Evolutionary conservation across 2,329 filamentous ascomycete genomes (phyloP), one percentile per base, ranked within the genome.

Genomic region (Ceratocystis variospora): DNA sequence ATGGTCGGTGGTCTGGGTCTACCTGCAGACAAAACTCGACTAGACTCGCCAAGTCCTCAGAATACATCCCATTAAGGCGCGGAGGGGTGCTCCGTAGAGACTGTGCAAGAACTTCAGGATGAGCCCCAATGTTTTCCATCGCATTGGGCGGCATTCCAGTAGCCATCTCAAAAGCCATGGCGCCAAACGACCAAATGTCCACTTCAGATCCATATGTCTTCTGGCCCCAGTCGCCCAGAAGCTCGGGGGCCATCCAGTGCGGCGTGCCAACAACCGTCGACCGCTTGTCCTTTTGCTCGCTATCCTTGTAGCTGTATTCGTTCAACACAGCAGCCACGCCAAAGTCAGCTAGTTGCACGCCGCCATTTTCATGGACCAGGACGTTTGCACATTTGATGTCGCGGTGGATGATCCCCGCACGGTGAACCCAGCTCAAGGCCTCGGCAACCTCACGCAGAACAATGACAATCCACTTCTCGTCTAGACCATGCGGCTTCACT

Each of bases 121-220:
- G 81, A 78, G 7, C 79, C 76, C 63, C 76, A 73, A 68, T 76
- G 73, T 70, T 76, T 75, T 63, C 65, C 25, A 61, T 83, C 79
- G 55, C 84, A 70, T 88, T 88, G 0, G 89, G 89, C 1, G 89
- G 88, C 19, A 86, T 77, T 0, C 89, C 89, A 3, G 87, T 90
- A 0, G 89, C 88, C 74, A 93, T 89, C 74, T 94, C 89, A 71
- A 84, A 90, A 1, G 90, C 80, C 74, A 91, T 88, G 68, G 88
- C 88, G 1, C 89, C 90, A 73, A 90, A 91, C 1, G 89, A 88
- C 89, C 90, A 94, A 63, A 92, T 90, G 71, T 94, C 89, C 55
- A 88, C 84, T 71, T 87, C 86, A 15, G 84, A 87, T 67, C 86
- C 86, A 72, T 88, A 88, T 19, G 62, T 53, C 6, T 48, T 28